A percentile compares a stretch with the other conserved stretches of the same genome.
phyloP scores from a whole-genome alignment of 1,139 yeast genomes.

The Zhuliangozyma blackwelliae region DNA sequence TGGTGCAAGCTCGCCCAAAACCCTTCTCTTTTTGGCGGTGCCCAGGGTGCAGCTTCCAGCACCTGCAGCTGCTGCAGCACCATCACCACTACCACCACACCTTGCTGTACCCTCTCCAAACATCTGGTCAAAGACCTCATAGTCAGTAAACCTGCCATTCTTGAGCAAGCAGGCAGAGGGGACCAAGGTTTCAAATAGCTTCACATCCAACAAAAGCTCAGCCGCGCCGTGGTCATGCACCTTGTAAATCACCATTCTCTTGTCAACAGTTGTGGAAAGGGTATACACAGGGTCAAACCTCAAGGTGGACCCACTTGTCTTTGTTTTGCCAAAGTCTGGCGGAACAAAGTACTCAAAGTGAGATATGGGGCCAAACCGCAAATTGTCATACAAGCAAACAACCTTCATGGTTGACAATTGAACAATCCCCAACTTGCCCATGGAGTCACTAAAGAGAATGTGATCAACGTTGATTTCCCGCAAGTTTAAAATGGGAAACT shows the following conservation, averaged over 20 bases:
- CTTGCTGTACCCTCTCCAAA: constrained; percentile 5
- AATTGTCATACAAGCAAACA: constrained; percentile 17
- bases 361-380: constrained; percentile 28
- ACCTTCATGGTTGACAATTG: constrained; percentile 17
- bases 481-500: constrained; percentile 24
- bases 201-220: constrained; percentile 11
- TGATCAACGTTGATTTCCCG: constrained; percentile 16
- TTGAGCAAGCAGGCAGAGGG: constrained; percentile 10
- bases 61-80: no score
- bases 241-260: constrained; percentile 20
- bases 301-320: constrained; percentile 2
- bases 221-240: constrained; percentile 18
- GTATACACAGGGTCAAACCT: constrained; percentile 19
- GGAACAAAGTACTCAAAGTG: constrained; percentile 7
- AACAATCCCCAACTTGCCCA: constrained; percentile 30
- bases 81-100: no score
- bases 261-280: constrained; percentile 21
- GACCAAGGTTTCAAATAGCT: constrained; percentile 9
- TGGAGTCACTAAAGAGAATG: constrained; percentile 26
- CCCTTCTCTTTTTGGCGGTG: no score
- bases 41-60: no score
- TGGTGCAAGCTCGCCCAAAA: no score
- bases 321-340: constrained; percentile 2
- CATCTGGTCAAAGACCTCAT: constrained; percentile 4
- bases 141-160: constrained; percentile 2